Conservation (phyloP, 75 land plant species). For the Selaginella tamariscina region DNA sequence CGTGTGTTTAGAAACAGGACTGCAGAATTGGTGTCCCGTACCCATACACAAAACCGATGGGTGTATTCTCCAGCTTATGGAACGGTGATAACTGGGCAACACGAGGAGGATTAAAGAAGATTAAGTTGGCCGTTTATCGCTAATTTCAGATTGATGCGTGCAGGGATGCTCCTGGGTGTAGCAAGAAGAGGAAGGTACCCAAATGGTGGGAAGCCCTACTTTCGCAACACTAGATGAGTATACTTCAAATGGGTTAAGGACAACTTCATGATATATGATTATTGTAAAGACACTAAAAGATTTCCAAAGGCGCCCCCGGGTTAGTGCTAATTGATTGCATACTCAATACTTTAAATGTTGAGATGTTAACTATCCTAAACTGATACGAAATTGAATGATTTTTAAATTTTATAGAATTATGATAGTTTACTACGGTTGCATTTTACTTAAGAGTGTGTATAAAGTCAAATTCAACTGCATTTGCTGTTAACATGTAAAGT, state of each 20-base stretch:
- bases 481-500: no score
- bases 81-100: slow-evolving; percentile 30
- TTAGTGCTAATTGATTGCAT: no score
- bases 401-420: no score
- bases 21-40: slow-evolving; percentile 28
- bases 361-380: no score
- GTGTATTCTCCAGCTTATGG: slow-evolving; percentile 47
- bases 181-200: neutral
- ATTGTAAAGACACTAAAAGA: neutral
- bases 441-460: no score
- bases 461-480: no score
- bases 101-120: slow-evolving; percentile 11
- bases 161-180: neutral
- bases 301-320: neutral
- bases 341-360: no score
- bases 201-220: neutral
- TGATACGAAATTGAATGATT: no score
- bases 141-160: neutral
- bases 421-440: no score
- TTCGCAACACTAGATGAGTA: neutral
- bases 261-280: slow-evolving; percentile 9
- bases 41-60: slow-evolving; percentile 44
- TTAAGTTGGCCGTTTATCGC: slow-evolving; percentile 3
- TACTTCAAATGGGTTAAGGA: neutral
- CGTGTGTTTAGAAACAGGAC: slow-evolving; percentile 43